phyloP scores from a whole-genome alignment of 257 asterid species.

The Solanum okadae region DNA sequence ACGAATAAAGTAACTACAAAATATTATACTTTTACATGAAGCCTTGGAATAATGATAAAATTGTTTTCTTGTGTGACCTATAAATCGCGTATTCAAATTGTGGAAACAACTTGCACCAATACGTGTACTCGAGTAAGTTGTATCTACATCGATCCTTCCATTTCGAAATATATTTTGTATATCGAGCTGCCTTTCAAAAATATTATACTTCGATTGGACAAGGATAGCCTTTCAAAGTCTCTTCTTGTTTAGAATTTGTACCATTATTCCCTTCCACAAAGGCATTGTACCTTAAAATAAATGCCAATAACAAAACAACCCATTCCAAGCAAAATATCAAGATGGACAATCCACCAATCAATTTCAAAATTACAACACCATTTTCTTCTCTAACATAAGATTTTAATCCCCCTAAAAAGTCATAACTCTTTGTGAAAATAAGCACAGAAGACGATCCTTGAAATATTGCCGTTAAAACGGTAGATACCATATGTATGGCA shows the following conservation, averaged over 20 bases:
- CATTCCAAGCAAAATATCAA: constrained; percentile 26
- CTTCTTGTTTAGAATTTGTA: not conserved
- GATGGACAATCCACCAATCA: constrained; percentile 26
- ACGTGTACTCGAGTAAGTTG: not conserved
- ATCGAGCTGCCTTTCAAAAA: not conserved
- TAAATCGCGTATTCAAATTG: not conserved
- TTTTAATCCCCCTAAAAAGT: constrained; percentile 12
- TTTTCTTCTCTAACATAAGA: constrained; percentile 21
- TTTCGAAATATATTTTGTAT: not conserved
- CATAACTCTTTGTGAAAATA: constrained; percentile 15
- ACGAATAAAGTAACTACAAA: not conserved
- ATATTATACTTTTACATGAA: not conserved
- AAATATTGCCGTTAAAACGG: constrained; percentile 28
- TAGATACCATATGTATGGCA: constrained; percentile 28
- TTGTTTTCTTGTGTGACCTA: too few species aligned
- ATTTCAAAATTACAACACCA: constrained; percentile 19
- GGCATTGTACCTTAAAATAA: constrained; percentile 26
- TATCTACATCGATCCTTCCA: not conserved
- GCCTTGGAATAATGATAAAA: too few species aligned
- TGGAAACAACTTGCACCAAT: not conserved
- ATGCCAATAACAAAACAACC: constrained; percentile 27
- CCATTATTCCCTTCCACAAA: constrained; percentile 17
- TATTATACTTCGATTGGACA: constrained; percentile 20
- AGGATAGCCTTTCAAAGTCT: constrained; percentile 10
- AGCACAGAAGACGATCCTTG: constrained; percentile 35